Percentiles rank a stretch among this genome's conserved stretches.
Conservation (phyloP, 106 monocot species). For the Phalaenopsis equestris region DNA sequence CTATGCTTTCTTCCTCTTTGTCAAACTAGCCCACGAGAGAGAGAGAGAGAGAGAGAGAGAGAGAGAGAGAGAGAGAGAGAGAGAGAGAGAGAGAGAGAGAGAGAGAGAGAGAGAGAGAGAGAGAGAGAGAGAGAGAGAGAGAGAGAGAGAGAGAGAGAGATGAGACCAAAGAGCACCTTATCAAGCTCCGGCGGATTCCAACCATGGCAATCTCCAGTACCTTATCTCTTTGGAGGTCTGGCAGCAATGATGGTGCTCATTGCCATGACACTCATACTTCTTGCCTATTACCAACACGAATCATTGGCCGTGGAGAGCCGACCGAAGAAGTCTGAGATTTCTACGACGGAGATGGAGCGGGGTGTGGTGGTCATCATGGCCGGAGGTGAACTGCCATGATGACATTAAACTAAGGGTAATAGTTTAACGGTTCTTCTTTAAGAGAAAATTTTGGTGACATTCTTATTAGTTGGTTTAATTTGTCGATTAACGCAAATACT, state of each 20-base stretch:
- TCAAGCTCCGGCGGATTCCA: not conserved
- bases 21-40: not conserved
- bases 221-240: conserved; percentile 38
- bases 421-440: too few relatives aligned
- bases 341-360: conserved; percentile 22
- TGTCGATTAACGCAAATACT: too few relatives aligned
- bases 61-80: too few relatives aligned
- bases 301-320: not conserved
- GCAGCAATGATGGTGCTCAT: conserved; percentile 33
- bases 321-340: not conserved
- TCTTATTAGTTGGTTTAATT: too few relatives aligned
- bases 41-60: too few relatives aligned
- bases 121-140: too few relatives aligned
- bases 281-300: conserved; percentile 29
- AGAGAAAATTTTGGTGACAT: too few relatives aligned
- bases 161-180: conserved; percentile 10
- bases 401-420: too few relatives aligned
- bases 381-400: conserved; percentile 41
- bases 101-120: too few relatives aligned
- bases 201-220: conserved; percentile 24
- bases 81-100: too few relatives aligned
- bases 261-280: conserved; percentile 25
- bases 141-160: too few relatives aligned
- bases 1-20: not conserved
- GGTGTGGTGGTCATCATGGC: conserved; percentile 50